phyloP scores from a whole-genome alignment of 345 rosid species.

The Punica granatum region DNA sequence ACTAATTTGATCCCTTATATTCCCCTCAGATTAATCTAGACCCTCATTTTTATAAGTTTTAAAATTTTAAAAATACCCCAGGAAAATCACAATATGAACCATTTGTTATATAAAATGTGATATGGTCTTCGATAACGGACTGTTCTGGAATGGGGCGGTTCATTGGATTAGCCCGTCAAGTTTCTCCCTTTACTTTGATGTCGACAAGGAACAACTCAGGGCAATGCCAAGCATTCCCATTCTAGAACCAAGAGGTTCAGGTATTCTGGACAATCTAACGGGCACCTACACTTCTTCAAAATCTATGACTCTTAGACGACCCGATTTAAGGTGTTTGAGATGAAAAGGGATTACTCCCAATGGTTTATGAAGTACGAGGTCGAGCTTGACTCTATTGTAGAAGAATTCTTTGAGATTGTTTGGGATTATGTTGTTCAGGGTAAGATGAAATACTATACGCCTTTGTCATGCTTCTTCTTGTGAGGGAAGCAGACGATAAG shows the following conservation, averaged over 20 bases:
- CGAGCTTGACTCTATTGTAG: no score
- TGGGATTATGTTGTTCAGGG: conserved; percentile 7
- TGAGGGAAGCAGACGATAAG: no score
- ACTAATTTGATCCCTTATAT: no score
- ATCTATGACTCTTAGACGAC: conserved; percentile 9
- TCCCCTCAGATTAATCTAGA: no score
- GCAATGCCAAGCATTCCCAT: conserved; percentile 12
- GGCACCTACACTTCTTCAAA: conserved; percentile 17
- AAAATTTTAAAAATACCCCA: no score
- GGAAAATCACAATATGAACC: no score
- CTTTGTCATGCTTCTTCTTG: no score
- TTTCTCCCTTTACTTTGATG: conserved; percentile 17
- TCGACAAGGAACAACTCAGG: conserved; percentile 10
- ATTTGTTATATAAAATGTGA: no score
- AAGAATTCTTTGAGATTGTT: conserved; percentile 18
- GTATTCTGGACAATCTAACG: conserved; percentile 16
- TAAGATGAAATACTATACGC: conserved; percentile 10
- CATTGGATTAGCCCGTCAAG: conserved; percentile 27
- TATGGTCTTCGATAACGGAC: conserved; percentile 20
- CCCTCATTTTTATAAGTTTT: no score
- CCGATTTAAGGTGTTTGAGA: conserved; percentile 16
- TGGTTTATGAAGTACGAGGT: no score
- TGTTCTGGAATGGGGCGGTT: conserved; percentile 23
- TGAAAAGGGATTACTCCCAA: no score
- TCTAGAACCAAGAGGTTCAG: conserved; percentile 14